Base-by-base conservation (phyloP, 176 grass and related monocot genomes). In the Aegilops tauschii region DNA sequence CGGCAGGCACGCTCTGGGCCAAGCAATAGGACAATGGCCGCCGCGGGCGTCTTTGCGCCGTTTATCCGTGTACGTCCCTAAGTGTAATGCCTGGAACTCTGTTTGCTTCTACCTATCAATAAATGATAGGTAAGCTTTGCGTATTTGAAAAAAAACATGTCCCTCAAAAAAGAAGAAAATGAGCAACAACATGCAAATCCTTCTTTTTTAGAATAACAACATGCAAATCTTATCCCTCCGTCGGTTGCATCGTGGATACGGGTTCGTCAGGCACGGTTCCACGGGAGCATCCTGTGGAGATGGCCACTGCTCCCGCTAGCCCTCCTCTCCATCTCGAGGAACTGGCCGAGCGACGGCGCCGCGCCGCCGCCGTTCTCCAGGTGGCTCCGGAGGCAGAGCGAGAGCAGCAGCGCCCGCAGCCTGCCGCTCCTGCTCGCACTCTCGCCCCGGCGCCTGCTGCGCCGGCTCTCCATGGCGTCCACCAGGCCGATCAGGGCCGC, bases 271-370 rank as follows among this genome's bases (percentile, higher is more conserved):
- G 16, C 68, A 30, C 56, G 40, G 32, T 54, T 83, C 68, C 69
- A 73, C 21, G 70, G 37, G 20, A 73, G 23, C 69, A 63, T 42
- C 64, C 77, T 71, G 44, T 73, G 54, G 29, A 25, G 21, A 73
- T 54, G 27, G 1, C 27, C 8, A 30, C 35, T 18, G 18, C 61
- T 64, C 7, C 83, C 61, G 1, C 52, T 72, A 18, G 83, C 80
- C 81, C 90, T 81, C 81, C 92, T 89, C 72, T 92, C 90, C 86
- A 94, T 86, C 54, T 94, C 87, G 52, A 94, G 87, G 82, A 92
- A 94, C 64, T 91, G 76, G 1, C 80, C 62, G 47, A 94, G 92
- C 32, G 92, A 94, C 69, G 92, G 89, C 21, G 87, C 40, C 18
- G 76, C 64, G n/a, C 82, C 25, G 9, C 21, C 58, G 4, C 52